These are phyloP conservation scores for Aspergillus funiculosus DNA, from an alignment of 495 filamentous ascomycete species.

Conservation along the genomic window DNA sequence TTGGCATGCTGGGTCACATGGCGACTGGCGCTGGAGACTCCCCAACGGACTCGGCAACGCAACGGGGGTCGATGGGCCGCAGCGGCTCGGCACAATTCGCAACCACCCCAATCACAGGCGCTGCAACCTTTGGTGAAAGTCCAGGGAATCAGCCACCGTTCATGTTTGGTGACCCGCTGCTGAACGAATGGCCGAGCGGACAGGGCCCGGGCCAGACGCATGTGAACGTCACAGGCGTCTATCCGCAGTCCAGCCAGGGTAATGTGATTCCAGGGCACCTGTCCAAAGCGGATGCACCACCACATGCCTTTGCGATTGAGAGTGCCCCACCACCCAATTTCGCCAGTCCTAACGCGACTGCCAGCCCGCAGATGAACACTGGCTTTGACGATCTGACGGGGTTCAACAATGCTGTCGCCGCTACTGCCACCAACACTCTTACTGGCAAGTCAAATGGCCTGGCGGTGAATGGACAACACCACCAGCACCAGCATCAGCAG, in stretches of 20 bases:
- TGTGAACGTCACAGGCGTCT: constrained; percentile 40
- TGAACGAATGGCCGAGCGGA: constrained; percentile 43
- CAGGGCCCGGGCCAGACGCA: constrained; percentile 35
- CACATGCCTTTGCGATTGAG: constrained; percentile 69
- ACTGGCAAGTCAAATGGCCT: constrained; percentile 30
- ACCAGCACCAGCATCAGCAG: too few relatives aligned
- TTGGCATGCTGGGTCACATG: constrained; percentile 92
- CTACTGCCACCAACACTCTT: too few relatives aligned
- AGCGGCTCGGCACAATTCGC: constrained; percentile 46
- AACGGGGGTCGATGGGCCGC: constrained; percentile 44
- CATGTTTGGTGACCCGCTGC: constrained; percentile 44
- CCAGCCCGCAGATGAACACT: constrained; percentile 43
- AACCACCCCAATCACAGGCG: constrained; percentile 28
- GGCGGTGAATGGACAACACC: constrained; percentile 11
- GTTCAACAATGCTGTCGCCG: constrained; percentile 23
- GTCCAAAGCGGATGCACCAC: constrained; percentile 46
- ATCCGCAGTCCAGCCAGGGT: constrained; percentile 31
- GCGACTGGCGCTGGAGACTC: constrained; percentile 78
- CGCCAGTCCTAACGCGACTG: constrained; percentile 52
- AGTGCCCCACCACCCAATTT: constrained; percentile 57
- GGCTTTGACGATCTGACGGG: constrained; percentile 33
- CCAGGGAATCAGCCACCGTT: constrained; percentile 42
- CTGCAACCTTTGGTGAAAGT: constrained; percentile 39
- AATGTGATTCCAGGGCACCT: constrained; percentile 39
- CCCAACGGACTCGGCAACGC: constrained; percentile 55